Conservation (phyloP, 352 stramenopile genomes). For the Phytopythium delawarense region DNA sequence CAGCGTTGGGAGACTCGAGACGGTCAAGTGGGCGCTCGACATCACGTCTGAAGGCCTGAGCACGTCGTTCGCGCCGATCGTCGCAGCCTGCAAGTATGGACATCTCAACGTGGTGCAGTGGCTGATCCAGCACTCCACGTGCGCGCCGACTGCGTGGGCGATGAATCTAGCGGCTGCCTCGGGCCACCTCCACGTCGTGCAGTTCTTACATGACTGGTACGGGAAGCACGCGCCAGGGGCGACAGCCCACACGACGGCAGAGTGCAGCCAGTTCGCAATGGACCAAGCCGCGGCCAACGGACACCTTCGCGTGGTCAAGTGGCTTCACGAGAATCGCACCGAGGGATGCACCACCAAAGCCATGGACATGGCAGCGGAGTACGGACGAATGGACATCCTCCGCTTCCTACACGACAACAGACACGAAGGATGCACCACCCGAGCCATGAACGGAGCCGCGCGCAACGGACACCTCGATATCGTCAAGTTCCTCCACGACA, state of each 20-base stretch:
- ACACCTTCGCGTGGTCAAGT: slow-evolving; percentile 14
- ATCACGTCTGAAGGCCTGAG: slow-evolving; percentile 16
- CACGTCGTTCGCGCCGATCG: slow-evolving; percentile 10
- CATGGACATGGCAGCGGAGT: slow-evolving; percentile 29
- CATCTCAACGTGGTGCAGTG: slow-evolving; percentile 20
- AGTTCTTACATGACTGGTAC: slow-evolving; percentile 8
- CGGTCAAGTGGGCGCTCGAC: slow-evolving; percentile 18
- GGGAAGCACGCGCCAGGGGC: background rate
- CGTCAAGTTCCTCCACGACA: slow-evolving; percentile 36
- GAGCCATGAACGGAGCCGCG: slow-evolving; percentile 23
- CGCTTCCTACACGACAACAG: slow-evolving; percentile 29
- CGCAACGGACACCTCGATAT: slow-evolving; percentile 24
- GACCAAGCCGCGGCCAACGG: slow-evolving; percentile 18
- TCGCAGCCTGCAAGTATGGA: slow-evolving; percentile 11
- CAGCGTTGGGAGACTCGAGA: slow-evolving; percentile 11
- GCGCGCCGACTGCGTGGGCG: slow-evolving; percentile 11
- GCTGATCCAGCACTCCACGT: slow-evolving; percentile 4
- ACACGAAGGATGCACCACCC: slow-evolving; percentile 16
- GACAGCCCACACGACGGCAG: slow-evolving; percentile 3
- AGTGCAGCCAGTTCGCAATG: slow-evolving; percentile 10
- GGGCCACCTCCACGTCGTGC: slow-evolving; percentile 11
- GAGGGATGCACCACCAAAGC: slow-evolving; percentile 16
- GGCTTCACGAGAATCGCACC: slow-evolving; percentile 11
- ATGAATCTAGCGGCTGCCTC: slow-evolving; percentile 13
- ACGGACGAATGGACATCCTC: slow-evolving; percentile 29